phyloP scores from a whole-genome alignment of 495 filamentous ascomycete genomes.

The Talaromyces adpressus region DNA sequence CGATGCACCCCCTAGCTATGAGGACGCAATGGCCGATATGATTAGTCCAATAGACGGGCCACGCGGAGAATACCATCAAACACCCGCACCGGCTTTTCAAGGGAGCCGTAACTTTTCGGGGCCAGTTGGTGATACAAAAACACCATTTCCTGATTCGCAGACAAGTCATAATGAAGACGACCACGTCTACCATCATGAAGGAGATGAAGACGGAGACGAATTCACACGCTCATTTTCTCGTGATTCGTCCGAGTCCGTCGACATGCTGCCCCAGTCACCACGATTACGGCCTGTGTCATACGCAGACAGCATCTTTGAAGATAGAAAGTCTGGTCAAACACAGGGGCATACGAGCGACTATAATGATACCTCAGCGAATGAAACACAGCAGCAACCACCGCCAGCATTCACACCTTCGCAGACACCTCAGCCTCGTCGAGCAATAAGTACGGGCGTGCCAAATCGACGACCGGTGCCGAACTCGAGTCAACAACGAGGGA shows the following conservation, averaged over 20 bases:
- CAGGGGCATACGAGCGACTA: background rate
- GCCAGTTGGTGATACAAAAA: conserved; percentile 37
- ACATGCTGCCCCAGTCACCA: conserved; percentile 40
- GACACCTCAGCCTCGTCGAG: background rate
- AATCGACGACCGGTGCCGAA: conserved; percentile 9
- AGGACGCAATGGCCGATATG: conserved; percentile 82
- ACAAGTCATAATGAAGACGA: background rate
- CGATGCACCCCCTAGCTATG: conserved; percentile 72
- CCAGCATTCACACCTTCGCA: background rate
- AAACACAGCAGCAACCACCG: background rate
- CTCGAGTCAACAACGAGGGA: background rate
- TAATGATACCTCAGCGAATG: background rate
- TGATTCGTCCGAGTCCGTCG: conserved; percentile 37
- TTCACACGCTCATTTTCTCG: conserved; percentile 17
- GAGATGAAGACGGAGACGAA: conserved; percentile 13
- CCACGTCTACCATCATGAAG: conserved; percentile 13
- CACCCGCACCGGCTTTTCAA: conserved; percentile 37
- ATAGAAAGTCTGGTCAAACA: background rate
- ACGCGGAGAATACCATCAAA: conserved; percentile 52
- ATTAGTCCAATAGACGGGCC: conserved; percentile 59
- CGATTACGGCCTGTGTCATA: conserved; percentile 5
- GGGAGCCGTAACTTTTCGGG: conserved; percentile 13
- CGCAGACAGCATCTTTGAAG: conserved; percentile 8
- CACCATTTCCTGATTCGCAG: conserved; percentile 16
- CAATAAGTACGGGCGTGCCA: conserved; percentile 4